Conservation (phyloP, 129 eudicot genomes). For the Centaurea solstitialis region DNA sequence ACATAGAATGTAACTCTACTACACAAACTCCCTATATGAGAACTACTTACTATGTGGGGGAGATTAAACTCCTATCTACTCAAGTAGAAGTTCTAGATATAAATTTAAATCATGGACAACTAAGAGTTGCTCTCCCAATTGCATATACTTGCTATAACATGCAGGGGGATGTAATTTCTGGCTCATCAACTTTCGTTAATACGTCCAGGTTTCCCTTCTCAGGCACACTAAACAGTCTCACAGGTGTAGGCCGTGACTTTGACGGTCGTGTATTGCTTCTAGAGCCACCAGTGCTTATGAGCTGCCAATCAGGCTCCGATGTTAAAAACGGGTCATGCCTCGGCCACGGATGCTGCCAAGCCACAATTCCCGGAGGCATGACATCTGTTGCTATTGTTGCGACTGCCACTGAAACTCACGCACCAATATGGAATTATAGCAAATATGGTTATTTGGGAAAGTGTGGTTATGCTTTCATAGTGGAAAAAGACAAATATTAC, state of each 20-base stretch:
- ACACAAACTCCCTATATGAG: too few relatives aligned
- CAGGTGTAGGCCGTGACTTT: conserved; percentile 8
- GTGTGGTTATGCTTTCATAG: conserved; percentile 28
- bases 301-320: not conserved
- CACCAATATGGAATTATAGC: not conserved
- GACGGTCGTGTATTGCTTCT: not conserved
- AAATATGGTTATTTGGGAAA: not conserved
- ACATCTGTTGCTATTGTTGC: not conserved
- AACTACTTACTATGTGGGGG: too few relatives aligned
- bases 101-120: not conserved
- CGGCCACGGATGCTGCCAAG: not conserved
- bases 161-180: not conserved
- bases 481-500: conserved; percentile 1
- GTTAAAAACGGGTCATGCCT: not conserved
- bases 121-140: conserved; percentile 25
- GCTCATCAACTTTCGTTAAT: not conserved
- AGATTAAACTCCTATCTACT: too few relatives aligned
- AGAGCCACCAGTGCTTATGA: not conserved
- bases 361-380: not conserved
- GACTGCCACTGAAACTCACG: not conserved
- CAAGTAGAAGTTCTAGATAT: conserved; percentile 17
- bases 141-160: conserved; percentile 17
- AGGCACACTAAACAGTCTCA: not conserved
- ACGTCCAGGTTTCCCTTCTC: conserved; percentile 27
- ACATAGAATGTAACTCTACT: too few relatives aligned